A percentile compares a stretch with the other conserved stretches of the same genome.
These are phyloP conservation scores for Suillus occidentalis DNA, from an alignment of 768 basidiomycete genomes.

Conservation along the genomic window DNA sequence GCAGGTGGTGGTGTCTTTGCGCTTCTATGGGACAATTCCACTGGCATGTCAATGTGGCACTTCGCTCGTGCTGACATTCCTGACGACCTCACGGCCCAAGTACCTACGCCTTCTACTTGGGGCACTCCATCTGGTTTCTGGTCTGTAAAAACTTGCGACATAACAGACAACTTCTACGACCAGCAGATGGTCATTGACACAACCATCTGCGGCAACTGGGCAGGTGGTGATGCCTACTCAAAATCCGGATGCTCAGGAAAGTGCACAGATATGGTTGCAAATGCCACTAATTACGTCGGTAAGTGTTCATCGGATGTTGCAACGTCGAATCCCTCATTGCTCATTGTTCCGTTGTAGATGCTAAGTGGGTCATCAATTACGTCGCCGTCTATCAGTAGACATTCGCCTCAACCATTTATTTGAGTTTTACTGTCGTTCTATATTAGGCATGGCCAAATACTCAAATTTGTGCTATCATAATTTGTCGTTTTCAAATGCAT, in stretches of 20 bases:
- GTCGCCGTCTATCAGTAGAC: conserved; percentile 49
- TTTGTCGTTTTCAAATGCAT: neutral
- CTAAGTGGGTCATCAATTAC: conserved; percentile 58
- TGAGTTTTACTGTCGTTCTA: neutral
- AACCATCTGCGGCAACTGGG: conserved; percentile 35
- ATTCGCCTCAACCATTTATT: neutral
- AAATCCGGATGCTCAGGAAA: conserved; percentile 40
- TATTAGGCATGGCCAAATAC: neutral
- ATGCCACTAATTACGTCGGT: conserved; percentile 57
- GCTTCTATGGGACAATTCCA: conserved; percentile 47
- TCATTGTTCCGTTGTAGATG: conserved; percentile 35
- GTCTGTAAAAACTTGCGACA: conserved; percentile 48
- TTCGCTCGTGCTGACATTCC: conserved; percentile 55
- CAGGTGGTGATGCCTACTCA: conserved; percentile 18
- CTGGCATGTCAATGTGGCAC: conserved; percentile 57
- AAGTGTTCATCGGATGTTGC: conserved; percentile 19
- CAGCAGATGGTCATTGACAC: conserved; percentile 47
- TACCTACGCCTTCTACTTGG: conserved; percentile 53
- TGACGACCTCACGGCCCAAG: conserved; percentile 43
- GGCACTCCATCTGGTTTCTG: conserved; percentile 53
- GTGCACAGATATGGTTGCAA: conserved; percentile 47
- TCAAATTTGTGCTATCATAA: neutral
- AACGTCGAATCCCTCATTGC: conserved; percentile 23
- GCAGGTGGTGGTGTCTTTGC: conserved; percentile 55
- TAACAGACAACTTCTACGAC: conserved; percentile 51